These are phyloP conservation scores for Luffa aegyptiaca DNA, from an alignment of 306 rosid genomes.

Conservation along the genomic window DNA sequence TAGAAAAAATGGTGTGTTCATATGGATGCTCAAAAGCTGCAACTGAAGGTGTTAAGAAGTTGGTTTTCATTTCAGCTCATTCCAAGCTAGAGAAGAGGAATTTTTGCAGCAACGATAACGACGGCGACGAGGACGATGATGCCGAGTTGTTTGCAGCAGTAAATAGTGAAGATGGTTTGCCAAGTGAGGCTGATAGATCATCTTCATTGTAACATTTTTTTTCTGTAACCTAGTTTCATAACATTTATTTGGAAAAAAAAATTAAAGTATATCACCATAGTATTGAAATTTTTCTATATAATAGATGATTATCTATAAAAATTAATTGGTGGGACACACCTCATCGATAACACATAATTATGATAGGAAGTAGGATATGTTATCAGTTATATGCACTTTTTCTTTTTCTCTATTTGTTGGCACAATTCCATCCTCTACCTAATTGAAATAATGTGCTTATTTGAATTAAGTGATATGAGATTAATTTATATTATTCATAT, in stretches of 20 bases:
- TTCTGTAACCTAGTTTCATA: slow-evolving; percentile 25
- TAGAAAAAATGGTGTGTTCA: slow-evolving; percentile 43
- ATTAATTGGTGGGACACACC: not conserved
- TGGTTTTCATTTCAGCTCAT: slow-evolving; percentile 61
- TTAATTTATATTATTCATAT: not conserved
- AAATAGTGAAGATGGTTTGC: slow-evolving; percentile 44
- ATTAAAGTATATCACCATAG: not conserved
- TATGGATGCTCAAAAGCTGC: slow-evolving; percentile 37
- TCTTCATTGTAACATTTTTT: slow-evolving; percentile 36
- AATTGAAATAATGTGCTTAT: not conserved
- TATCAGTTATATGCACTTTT: not conserved
- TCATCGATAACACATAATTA: not conserved
- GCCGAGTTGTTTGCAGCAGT: slow-evolving; percentile 33
- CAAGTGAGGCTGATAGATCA: slow-evolving; percentile 49
- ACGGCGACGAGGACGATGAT: slow-evolving; percentile 39
- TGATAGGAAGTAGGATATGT: not conserved
- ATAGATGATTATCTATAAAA: not conserved
- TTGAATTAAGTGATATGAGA: not conserved
- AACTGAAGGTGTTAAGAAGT: slow-evolving; percentile 36
- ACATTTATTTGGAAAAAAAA: slow-evolving; percentile 12
- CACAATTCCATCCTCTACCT: not conserved
- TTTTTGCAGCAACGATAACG: slow-evolving; percentile 33
- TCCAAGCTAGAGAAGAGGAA: slow-evolving; percentile 43
- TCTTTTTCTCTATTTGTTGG: not conserved
- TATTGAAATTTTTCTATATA: not conserved